Percentiles rank a stretch among this genome's conserved stretches.
phyloP scores from a whole-genome alignment of 352 stramenopile genomes.

The Globisporangium rhizosaccharum region DNA sequence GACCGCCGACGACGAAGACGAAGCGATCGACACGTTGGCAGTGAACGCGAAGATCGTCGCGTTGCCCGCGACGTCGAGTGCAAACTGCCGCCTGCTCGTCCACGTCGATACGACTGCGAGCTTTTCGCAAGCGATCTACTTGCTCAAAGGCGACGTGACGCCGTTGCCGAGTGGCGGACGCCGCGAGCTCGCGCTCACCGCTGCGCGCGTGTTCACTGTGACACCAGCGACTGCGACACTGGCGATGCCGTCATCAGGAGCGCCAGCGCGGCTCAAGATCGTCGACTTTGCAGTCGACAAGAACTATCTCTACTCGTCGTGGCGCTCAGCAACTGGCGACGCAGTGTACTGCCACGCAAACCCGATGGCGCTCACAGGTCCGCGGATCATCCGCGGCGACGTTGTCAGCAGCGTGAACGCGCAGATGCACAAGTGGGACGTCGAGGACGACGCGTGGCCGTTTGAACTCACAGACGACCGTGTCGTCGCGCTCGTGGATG shows the following conservation, averaged over 20 bases:
- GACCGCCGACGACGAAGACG: slow-evolving; percentile 27
- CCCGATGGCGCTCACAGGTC: slow-evolving; percentile 61
- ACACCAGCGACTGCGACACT: too few species aligned
- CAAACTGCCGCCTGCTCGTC: slow-evolving; percentile 57
- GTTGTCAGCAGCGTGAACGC: slow-evolving; percentile 48
- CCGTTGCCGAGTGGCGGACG: slow-evolving; percentile 19
- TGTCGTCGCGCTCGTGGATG: slow-evolving; percentile 36
- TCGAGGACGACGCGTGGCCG: slow-evolving; percentile 47
- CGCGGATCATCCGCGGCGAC: slow-evolving; percentile 43
- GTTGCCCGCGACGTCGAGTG: slow-evolving; percentile 41
- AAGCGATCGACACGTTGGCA: slow-evolving; percentile 34
- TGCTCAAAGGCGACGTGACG: slow-evolving; percentile 53
- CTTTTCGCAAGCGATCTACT: slow-evolving; percentile 52
- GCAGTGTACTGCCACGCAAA: slow-evolving; percentile 63
- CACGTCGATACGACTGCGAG: slow-evolving; percentile 56
- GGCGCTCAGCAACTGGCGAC: slow-evolving; percentile 53
- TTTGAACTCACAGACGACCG: slow-evolving; percentile 49
- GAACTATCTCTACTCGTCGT: slow-evolving; percentile 64
- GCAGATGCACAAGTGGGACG: slow-evolving; percentile 62
- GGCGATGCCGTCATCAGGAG: slow-evolving; percentile 1
- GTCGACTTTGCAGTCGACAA: slow-evolving; percentile 72
- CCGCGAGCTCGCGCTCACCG: slow-evolving; percentile 35
- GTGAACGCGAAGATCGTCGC: slow-evolving; percentile 56
- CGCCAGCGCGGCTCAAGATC: slow-evolving; percentile 43
- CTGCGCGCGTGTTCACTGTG: slow-evolving; percentile 53